Base-by-base conservation (phyloP, 306 rosid species). In the Abrus pulchellus region DNA sequence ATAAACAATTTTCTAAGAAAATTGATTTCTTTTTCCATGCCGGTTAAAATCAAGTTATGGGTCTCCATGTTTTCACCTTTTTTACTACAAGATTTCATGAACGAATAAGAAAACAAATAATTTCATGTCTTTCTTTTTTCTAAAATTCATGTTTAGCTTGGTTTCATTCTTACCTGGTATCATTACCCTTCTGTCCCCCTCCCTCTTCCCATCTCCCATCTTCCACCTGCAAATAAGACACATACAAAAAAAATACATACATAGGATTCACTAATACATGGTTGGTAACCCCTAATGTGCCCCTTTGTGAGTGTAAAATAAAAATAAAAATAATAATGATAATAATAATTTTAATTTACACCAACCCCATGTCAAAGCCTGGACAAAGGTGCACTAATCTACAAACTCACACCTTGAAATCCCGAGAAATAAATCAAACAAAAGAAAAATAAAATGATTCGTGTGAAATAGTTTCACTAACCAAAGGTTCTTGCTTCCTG, bases 51-150 rank as follows among this genome's bases (percentile, higher is more conserved):
- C 63, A 43, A 69, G 87, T 47, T 44, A 84, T 76, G 89, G 88
- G 93, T 84, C 84, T 87, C 84, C 81, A 47, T 77, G 84, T 86
- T 84, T 82, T 78, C 83, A 78, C 82, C 76, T 74, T 82, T 89
- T 89, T 86, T 82, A 88, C 91, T 81, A 75, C 76, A 8, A 86
- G 83, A 85, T 74, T 88, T 87, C 86, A 88, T 83, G 88, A 77
- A 80, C 80, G 53, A 69, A 59, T 14, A 54, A 54, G 76, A 56
- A 62, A 50, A 29, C 45, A 48, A 79, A 61, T 9, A 52, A 77
- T 30, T 43, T 14, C 30, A 32, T 78, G 73, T 63, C 33, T 53
- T 64, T 72, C n/a, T 47, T 52, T 13, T 29, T 57, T 38, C 41
- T 47, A 50, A 60, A 80, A 48, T 49, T 70, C 13, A 56, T 79